Base-by-base conservation (phyloP, 2,329 filamentous ascomycete species). In the Pestalotiopsis fici region DNA sequence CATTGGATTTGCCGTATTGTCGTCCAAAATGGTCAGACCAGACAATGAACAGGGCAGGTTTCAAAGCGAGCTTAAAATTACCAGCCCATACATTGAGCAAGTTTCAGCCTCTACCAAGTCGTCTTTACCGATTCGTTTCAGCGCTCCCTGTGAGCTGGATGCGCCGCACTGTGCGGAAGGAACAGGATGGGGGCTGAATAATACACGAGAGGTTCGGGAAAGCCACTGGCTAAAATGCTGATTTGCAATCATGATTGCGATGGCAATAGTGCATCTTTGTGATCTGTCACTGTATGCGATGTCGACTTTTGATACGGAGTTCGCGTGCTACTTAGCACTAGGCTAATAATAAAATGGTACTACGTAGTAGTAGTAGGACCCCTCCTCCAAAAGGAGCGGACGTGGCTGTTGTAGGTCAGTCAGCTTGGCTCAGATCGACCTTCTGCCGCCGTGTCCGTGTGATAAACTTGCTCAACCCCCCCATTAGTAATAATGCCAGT, bases 51-150 rank as follows among this genome's bases (percentile, higher is more conserved):
- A 64, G 61, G 61, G 61, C 43, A 15, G 25, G 47, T 64, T 64
- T 64, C 61, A 64, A 47, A 50, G 59, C 35, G n/a, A 47, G 23
- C 57, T 35, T 35, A 50, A 50, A 7, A 13, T 50, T n/a, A 50
- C 18, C 43, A 50, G 43, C n/a, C 59, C 59, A 62, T 35, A 62
- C 59, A 50, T 23, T 62, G 61, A 64, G 61, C 61, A 64, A 64
- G 61, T 64, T 64, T 64, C 61, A 64, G 39, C 13, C 43, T 18
- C n/a, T 7, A 3, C 18, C 43, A 50, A 21, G 43, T 18, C 18
- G 18, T 21, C 9, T 50, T 2, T 50, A 3, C 9, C 18, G 15
- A 21, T 50, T 50, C 9, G 43, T 50, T 50, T 50, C 43, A 50
- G 43, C n/a, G 43, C 43, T 18, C n/a, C 43, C 43, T 21, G 9